These are phyloP conservation scores for Podaxis sp. DNA, from an alignment of 768 basidiomycete genomes.

Conservation along the genomic window DNA sequence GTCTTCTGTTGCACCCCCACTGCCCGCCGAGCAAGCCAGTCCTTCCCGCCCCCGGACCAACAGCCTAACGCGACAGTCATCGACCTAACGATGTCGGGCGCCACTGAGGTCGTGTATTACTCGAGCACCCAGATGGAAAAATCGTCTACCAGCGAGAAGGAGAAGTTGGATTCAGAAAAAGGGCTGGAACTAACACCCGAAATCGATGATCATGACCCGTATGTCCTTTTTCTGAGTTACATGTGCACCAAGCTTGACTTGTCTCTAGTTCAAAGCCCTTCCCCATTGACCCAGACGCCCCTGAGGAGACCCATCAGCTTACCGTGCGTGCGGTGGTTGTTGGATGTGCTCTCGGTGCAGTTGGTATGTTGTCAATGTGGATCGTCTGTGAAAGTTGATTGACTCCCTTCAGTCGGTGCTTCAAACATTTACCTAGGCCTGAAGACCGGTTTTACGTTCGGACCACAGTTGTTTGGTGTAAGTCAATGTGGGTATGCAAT, in stretches of 20 bases:
- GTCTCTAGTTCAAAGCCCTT: slow-evolving; percentile 40
- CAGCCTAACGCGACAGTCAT: neutral
- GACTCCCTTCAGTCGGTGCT: slow-evolving; percentile 36
- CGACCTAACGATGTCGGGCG: slow-evolving; percentile 1
- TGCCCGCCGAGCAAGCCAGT: neutral
- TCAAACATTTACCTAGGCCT: slow-evolving; percentile 66
- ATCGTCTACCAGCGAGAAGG: slow-evolving; percentile 22
- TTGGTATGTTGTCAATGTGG: slow-evolving; percentile 18
- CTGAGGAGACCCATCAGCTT: slow-evolving; percentile 47
- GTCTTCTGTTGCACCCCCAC: slow-evolving; percentile 3
- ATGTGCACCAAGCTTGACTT: neutral
- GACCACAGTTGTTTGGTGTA: slow-evolving; percentile 57
- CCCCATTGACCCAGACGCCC: slow-evolving; percentile 44
- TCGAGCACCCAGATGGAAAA: slow-evolving; percentile 10
- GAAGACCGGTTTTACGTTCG: slow-evolving; percentile 67
- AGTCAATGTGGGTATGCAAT: slow-evolving; percentile 6
- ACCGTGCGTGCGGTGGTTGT: slow-evolving; percentile 48
- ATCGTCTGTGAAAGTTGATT: neutral
- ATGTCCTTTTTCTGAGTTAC: slow-evolving; percentile 13
- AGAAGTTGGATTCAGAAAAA: slow-evolving; percentile 19
- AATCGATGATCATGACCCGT: slow-evolving; percentile 37
- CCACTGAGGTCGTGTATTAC: slow-evolving; percentile 6
- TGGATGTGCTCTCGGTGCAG: slow-evolving; percentile 45
- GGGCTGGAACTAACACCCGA: slow-evolving; percentile 19
- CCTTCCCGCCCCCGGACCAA: neutral